Conservation (phyloP, 2,329 filamentous ascomycete genomes). For the Fusarium fracticaudum region DNA sequence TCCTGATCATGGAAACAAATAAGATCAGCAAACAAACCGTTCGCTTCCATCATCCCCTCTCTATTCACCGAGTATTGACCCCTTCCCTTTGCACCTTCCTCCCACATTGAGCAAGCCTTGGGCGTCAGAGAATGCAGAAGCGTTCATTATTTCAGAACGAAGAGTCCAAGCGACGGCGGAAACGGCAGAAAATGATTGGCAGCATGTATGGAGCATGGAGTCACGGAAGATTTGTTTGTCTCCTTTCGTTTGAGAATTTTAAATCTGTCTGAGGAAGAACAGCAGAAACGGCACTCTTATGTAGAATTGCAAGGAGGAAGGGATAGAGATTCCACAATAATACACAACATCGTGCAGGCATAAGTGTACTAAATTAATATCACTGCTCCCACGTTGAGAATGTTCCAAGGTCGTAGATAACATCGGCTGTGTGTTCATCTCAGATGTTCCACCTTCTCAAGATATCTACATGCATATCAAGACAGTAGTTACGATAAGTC, state of each 20-base stretch:
- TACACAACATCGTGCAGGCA: neutral
- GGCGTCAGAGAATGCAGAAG: neutral
- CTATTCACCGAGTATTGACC: slow-evolving; percentile 1
- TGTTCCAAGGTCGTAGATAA: rapidly evolving
- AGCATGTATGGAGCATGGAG: neutral
- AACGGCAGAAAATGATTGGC: too few relatives aligned
- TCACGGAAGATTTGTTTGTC: neutral
- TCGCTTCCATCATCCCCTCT: slow-evolving; percentile 9
- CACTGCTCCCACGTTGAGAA: neutral
- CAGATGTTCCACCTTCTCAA: neutral
- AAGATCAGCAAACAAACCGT: neutral
- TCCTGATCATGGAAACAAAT: neutral
- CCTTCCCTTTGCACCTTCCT: neutral
- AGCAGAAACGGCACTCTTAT: neutral
- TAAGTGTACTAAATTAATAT: too few relatives aligned
- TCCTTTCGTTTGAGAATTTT: neutral
- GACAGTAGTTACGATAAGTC: neutral
- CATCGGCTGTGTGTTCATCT: too few relatives aligned
- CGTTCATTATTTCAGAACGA: neutral
- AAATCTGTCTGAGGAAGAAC: too few relatives aligned
- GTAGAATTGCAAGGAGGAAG: neutral
- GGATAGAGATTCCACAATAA: neutral
- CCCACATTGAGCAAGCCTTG: rapidly evolving
- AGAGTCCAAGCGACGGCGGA: neutral
- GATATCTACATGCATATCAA: neutral